Conservation (phyloP, 2,329 filamentous ascomycete genomes). For the Fusarium sp. region DNA sequence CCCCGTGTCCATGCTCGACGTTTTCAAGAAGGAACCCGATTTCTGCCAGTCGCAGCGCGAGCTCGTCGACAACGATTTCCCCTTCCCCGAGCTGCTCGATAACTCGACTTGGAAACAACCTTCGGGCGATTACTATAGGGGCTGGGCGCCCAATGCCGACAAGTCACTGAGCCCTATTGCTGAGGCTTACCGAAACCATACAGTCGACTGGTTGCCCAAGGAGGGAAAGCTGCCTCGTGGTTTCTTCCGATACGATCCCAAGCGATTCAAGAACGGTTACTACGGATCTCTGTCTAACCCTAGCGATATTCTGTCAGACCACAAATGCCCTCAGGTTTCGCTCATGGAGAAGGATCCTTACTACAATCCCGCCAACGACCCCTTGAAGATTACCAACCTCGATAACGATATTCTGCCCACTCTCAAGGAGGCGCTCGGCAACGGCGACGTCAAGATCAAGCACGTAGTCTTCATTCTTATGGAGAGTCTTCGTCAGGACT, state of each 20-base stretch:
- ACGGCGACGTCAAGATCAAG: constrained; percentile 57
- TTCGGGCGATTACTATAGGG: constrained; percentile 52
- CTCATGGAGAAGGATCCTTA: constrained; percentile 49
- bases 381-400: constrained; percentile 60
- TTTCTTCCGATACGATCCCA: constrained; percentile 51
- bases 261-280: constrained; percentile 45
- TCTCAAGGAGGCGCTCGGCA: constrained; percentile 48
- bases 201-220: constrained; percentile 52
- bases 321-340: constrained; percentile 39
- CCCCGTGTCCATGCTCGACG: constrained; percentile 51
- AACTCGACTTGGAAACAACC: constrained; percentile 48
- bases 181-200: constrained; percentile 47
- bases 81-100: constrained; percentile 51
- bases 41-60: constrained; percentile 47
- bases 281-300: constrained; percentile 31
- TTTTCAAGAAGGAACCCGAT: constrained; percentile 49
- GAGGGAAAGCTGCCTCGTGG: constrained; percentile 43
- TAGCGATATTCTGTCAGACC: constrained; percentile 1
- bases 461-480: constrained; percentile 62
- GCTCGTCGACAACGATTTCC: constrained; percentile 49
- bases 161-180: constrained; percentile 42
- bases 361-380: constrained; percentile 59
- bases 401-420: constrained; percentile 53
- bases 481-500: constrained; percentile 62
- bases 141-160: constrained; percentile 52